phyloP scores from a whole-genome alignment of 345 rosid species.

The Citrus mangshanensis region DNA sequence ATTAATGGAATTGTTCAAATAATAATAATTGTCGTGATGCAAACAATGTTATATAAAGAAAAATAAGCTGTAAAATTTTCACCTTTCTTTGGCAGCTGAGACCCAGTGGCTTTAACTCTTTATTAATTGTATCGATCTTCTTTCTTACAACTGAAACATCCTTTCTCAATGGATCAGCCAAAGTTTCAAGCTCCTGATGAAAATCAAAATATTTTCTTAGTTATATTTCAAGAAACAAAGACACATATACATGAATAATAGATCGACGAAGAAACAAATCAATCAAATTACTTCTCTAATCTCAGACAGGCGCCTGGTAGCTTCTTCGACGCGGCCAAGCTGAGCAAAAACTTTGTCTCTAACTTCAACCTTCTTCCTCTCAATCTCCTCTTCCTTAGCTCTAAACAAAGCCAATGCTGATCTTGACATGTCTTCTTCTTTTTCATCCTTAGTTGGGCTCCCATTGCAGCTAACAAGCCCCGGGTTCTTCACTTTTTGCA shows the following conservation, averaged over 20 bases:
- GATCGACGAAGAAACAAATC: background rate
- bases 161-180: slow-evolving; percentile 70
- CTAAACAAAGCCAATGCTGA: slow-evolving; percentile 69
- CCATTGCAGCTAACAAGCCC: slow-evolving; percentile 35
- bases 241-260: too few species aligned
- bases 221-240: background rate
- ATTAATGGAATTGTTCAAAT: too few species aligned
- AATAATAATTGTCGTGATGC: background rate
- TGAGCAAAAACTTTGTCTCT: slow-evolving; percentile 62
- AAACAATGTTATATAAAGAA: background rate
- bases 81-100: slow-evolving; percentile 64
- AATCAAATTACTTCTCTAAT: slow-evolving; percentile 68
- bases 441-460: slow-evolving; percentile 52
- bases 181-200: slow-evolving; percentile 59
- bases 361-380: slow-evolving; percentile 76
- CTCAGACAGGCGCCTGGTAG: slow-evolving; percentile 69
- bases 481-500: slow-evolving; percentile 50
- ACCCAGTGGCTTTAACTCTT: slow-evolving; percentile 58
- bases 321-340: slow-evolving; percentile 73
- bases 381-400: slow-evolving; percentile 92
- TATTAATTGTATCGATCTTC: slow-evolving; percentile 46
- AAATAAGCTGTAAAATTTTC: background rate
- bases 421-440: slow-evolving; percentile 69
- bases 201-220: slow-evolving; percentile 2
- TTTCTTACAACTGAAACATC: slow-evolving; percentile 51